Percentiles rank a stretch among this genome's conserved stretches.
phyloP scores from a whole-genome alignment of 352 stramenopile species.

The Blastocystis sp. region DNA sequence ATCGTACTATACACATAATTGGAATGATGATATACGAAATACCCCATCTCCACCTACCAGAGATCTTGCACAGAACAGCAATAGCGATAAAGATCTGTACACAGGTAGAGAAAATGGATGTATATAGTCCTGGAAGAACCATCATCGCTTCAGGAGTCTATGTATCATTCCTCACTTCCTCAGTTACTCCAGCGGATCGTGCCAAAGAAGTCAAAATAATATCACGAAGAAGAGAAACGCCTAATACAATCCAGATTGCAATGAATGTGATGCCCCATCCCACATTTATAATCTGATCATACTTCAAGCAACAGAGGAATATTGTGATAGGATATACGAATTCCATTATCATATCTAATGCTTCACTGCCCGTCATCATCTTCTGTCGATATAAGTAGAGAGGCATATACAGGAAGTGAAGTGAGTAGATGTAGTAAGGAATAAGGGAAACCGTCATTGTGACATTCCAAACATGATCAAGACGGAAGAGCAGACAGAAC shows the following conservation, averaged over 20 bases:
- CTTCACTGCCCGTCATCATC: not conserved
- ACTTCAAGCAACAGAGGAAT: slow-evolving; percentile 8
- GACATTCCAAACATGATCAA: slow-evolving; percentile 34
- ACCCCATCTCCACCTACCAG: slow-evolving; percentile 11
- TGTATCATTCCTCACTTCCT: not conserved
- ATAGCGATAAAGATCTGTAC: slow-evolving; percentile 16
- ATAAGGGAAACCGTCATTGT: slow-evolving; percentile 12
- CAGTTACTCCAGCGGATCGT: not conserved
- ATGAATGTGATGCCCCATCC: slow-evolving; percentile 36
- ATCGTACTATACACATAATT: not conserved
- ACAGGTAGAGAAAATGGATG: not conserved
- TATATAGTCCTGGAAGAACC: not conserved
- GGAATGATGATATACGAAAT: slow-evolving; percentile 9
- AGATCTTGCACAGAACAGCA: slow-evolving; percentile 41
- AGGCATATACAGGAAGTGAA: slow-evolving; percentile 51
- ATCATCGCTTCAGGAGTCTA: slow-evolving; percentile 41
- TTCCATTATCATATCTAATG: not conserved
- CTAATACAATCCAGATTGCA: slow-evolving; percentile 22
- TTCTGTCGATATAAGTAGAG: not conserved
- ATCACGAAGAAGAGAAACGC: not conserved
- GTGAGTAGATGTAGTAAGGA: slow-evolving; percentile 57
- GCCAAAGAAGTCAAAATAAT: not conserved
- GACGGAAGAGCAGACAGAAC: not conserved
- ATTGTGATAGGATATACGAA: slow-evolving; percentile 16
- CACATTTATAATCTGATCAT: not conserved